Conservation (phyloP, 306 rosid species). For the Sesbania bispinosa region DNA sequence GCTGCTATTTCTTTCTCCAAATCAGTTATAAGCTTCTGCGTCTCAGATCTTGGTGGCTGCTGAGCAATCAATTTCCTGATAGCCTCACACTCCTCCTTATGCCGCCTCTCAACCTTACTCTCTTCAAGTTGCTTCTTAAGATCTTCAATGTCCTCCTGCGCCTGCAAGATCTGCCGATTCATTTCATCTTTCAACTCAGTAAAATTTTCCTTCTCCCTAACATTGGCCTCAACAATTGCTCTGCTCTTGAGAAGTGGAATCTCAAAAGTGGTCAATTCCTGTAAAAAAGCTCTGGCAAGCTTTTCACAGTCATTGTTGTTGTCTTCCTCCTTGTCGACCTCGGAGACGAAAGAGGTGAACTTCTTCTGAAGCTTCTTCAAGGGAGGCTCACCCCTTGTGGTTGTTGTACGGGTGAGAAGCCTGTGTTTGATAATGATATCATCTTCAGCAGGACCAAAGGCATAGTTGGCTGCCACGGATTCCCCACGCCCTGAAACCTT, state of each 20-base stretch:
- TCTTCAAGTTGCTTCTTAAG: conserved; percentile 72
- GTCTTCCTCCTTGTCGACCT: conserved; percentile 57
- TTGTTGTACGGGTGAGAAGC: conserved; percentile 89
- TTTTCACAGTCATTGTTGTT: conserved; percentile 66
- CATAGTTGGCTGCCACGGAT: conserved; percentile 64
- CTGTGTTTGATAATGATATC: conserved; percentile 82
- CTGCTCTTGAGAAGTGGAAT: conserved; percentile 87
- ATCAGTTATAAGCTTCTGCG: conserved; percentile 50
- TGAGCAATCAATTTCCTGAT: conserved; percentile 67
- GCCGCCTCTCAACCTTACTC: conserved; percentile 84
- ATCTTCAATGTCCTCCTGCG: conserved; percentile 69
- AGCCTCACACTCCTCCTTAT: conserved; percentile 93
- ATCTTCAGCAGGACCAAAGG: conserved; percentile 68
- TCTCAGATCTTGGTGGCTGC: conserved; percentile 66
- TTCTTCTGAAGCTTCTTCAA: conserved; percentile 91
- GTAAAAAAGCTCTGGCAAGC: conserved; percentile 73
- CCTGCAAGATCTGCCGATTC: conserved; percentile 61
- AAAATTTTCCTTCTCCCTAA: conserved; percentile 86
- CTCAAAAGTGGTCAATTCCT: conserved; percentile 80
- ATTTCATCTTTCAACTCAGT: conserved; percentile 80
- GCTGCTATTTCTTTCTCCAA: conserved; percentile 69
- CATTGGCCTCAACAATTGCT: conserved; percentile 75
- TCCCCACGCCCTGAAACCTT: conserved; percentile 70
- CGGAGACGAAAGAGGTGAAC: conserved; percentile 69
- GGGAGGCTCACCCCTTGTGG: conserved; percentile 93